Percentiles rank a stretch among this genome's conserved stretches.
These are phyloP conservation scores for Magnolia sinica DNA, from an alignment of 164 flowering plant genomes.

Conservation along the genomic window DNA sequence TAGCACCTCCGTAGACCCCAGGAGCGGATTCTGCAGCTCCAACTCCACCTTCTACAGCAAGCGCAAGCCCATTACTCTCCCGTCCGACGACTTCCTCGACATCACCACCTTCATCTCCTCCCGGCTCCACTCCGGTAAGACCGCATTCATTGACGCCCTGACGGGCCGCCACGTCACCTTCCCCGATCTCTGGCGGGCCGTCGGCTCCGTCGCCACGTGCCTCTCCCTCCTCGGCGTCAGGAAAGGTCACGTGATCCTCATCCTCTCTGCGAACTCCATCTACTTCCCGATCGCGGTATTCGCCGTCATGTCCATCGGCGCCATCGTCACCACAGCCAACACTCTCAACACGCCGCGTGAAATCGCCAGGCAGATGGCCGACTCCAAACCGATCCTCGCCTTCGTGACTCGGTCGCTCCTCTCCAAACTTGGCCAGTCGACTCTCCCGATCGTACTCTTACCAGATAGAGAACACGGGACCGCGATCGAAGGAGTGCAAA, in stretches of 20 bases:
- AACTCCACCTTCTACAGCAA: constrained; percentile 77
- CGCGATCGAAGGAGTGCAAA: constrained; percentile 1
- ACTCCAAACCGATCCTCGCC: constrained; percentile 73
- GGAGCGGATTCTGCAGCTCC: constrained; percentile 64
- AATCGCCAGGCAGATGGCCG: constrained; percentile 64
- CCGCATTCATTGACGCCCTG: constrained; percentile 83
- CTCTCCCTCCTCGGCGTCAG: constrained; percentile 61
- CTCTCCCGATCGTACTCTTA: constrained; percentile 52
- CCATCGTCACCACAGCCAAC: constrained; percentile 80
- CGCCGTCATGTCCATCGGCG: constrained; percentile 80
- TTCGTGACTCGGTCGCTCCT: constrained; percentile 55
- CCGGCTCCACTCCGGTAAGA: constrained; percentile 51
- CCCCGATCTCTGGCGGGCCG: constrained; percentile 59
- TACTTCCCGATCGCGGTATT: constrained; percentile 73
- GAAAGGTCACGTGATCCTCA: constrained; percentile 77
- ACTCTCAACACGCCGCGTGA: constrained; percentile 78
- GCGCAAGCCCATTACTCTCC: constrained; percentile 56
- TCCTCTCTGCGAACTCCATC: constrained; percentile 88
- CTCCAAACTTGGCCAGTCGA: constrained; percentile 52
- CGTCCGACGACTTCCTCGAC: constrained; percentile 50
- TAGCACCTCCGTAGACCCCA: constrained; percentile 30
- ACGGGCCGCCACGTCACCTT: constrained; percentile 66
- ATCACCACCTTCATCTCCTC: constrained; percentile 82
- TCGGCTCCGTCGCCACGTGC: constrained; percentile 51
- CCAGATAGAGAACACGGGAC: constrained; percentile 12